These are phyloP conservation scores for Picea abies DNA, from an alignment of 83 land plant species.

Conservation along the genomic window DNA sequence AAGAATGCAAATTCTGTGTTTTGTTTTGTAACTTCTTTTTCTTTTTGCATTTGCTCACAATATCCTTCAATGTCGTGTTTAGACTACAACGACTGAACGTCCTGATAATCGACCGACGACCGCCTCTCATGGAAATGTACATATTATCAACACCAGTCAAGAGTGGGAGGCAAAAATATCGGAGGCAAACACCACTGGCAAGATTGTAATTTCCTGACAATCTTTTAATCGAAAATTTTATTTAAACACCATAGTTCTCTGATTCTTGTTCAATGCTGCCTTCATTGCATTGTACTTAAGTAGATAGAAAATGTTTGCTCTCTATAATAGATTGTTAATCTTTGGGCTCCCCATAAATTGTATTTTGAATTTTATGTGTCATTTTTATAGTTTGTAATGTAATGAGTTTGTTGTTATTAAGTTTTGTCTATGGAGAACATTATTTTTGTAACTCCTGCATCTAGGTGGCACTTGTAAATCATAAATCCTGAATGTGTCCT, in stretches of 20 bases:
- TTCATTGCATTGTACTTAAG: too few species aligned
- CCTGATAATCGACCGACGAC: background rate
- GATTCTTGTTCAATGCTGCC: too few species aligned
- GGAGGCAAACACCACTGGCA: background rate
- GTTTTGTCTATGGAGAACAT: too few species aligned
- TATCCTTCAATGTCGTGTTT: background rate
- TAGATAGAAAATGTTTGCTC: background rate
- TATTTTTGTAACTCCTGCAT: too few species aligned
- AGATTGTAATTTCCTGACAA: conserved; percentile 9
- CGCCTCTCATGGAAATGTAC: conserved; percentile 5
- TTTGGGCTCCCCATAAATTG: too few species aligned
- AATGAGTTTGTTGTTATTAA: too few species aligned
- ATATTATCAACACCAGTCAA: background rate
- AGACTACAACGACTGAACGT: background rate
- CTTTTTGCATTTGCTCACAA: background rate
- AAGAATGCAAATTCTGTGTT: background rate
- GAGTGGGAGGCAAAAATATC: conserved; percentile 13
- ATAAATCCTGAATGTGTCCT: too few species aligned
- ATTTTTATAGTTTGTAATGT: too few species aligned
- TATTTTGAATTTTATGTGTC: too few species aligned
- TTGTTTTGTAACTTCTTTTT: background rate
- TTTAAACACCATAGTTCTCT: too few species aligned
- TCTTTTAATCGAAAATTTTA: background rate
- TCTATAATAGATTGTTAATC: background rate
- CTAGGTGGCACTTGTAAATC: too few species aligned